phyloP scores from a whole-genome alignment of 345 rosid species.

The Bretschneidera sinensis region DNA sequence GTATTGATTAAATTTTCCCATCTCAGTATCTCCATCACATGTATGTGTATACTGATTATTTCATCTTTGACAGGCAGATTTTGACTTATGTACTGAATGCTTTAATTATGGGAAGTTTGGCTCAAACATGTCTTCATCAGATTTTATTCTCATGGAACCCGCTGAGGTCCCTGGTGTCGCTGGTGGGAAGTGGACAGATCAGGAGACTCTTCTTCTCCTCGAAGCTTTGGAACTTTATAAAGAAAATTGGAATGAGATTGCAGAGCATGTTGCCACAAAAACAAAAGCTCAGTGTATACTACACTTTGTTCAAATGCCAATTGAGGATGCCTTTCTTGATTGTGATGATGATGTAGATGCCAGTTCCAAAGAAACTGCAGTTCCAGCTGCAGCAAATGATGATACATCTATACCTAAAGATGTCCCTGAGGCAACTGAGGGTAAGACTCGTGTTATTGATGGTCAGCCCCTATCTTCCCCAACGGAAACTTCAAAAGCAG shows the following conservation, averaged over 20 bases:
- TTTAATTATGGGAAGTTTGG: constrained; percentile 81
- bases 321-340: constrained; percentile 77
- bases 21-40: background rate
- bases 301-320: constrained; percentile 98
- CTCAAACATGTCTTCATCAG: constrained; percentile 84
- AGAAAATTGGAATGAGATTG: constrained; percentile 98
- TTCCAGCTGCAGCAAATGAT: constrained; percentile 29
- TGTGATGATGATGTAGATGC: constrained; percentile 35
- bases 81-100: constrained; percentile 96
- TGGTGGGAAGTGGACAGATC: constrained; percentile 99
- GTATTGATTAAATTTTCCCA: background rate
- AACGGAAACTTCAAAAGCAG: constrained; percentile 47
- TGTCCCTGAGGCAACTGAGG: constrained; percentile 46
- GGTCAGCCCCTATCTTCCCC: constrained; percentile 38
- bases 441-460: constrained; percentile 38
- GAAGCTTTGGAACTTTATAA: constrained; percentile 94
- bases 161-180: constrained; percentile 74
- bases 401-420: constrained; percentile 40
- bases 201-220: constrained; percentile 96
- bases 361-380: constrained; percentile 43
- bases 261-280: constrained; percentile 98
- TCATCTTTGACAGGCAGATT: constrained; percentile 86
- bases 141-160: constrained; percentile 96
- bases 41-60: constrained; percentile 15
- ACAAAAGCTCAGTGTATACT: constrained; percentile 95